These are phyloP conservation scores for Kurtzmaniella cleridarum DNA, from an alignment of 805 yeast genomes.

Conservation along the genomic window DNA sequence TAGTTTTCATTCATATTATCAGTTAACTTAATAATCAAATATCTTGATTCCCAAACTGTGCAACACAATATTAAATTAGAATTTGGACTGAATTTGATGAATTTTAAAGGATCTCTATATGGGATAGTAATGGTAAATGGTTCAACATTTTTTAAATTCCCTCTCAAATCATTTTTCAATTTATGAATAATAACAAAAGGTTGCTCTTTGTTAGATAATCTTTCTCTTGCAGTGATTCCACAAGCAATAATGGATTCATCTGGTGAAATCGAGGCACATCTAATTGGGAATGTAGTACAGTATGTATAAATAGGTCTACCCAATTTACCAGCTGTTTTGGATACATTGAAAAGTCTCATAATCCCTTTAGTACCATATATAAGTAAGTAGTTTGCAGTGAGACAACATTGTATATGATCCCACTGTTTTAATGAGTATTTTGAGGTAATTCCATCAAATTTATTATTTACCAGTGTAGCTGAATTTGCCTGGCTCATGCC, in stretches of 20 bases:
- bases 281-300: constrained; percentile 65
- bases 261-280: constrained; percentile 71
- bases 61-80: constrained; percentile 71
- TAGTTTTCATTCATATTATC: constrained; percentile 41
- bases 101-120: constrained; percentile 77
- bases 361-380: constrained; percentile 72
- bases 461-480: constrained; percentile 3
- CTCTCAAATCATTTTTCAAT: constrained; percentile 7
- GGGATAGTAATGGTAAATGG: constrained; percentile 78
- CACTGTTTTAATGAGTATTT: constrained; percentile 39
- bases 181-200: constrained; percentile 66
- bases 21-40: constrained; percentile 67
- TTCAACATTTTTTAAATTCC: constrained; percentile 30
- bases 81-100: constrained; percentile 66
- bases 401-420: constrained; percentile 56
- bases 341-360: constrained; percentile 57
- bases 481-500: constrained; percentile 6
- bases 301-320: constrained; percentile 70
- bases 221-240: constrained; percentile 78
- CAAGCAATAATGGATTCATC: constrained; percentile 64
- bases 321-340: constrained; percentile 18
- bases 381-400: constrained; percentile 56
- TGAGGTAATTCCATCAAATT: constrained; percentile 17
- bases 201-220: constrained; percentile 62
- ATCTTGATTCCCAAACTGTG: constrained; percentile 72